A percentile compares a stretch with the other conserved stretches of the same genome.
These are phyloP conservation scores for Fusarium mexicanum DNA, from an alignment of 2,329 filamentous ascomycete species.

Conservation along the genomic window DNA sequence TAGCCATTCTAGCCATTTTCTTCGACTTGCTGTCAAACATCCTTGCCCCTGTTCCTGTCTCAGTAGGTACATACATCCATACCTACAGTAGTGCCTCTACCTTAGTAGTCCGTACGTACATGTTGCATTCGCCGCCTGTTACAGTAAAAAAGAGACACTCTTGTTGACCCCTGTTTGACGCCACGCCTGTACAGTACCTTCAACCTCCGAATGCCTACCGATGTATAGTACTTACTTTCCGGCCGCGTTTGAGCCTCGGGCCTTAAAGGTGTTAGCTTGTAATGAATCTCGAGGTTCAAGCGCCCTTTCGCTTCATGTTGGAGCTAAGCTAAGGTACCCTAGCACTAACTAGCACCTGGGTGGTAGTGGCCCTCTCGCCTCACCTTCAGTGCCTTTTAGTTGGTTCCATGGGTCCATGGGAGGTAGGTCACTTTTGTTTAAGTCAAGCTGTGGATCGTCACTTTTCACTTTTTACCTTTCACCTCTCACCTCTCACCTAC, in stretches of 20 bases:
- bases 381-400: constrained; percentile 16
- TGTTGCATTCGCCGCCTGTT: constrained; percentile 8
- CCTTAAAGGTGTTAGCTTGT: constrained; percentile 22
- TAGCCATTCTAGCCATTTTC: neutral
- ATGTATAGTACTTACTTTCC: neutral
- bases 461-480: constrained; percentile 43
- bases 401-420: constrained; percentile 3
- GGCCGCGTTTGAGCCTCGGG: constrained; percentile 20
- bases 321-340: constrained; percentile 27
- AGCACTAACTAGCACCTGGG: constrained; percentile 4
- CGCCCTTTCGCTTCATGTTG: constrained; percentile 22
- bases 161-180: constrained; percentile 13
- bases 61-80: neutral
- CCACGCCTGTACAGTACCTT: neutral
- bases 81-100: neutral
- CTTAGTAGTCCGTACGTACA: neutral
- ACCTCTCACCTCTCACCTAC: constrained; percentile 14
- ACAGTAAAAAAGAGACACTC: constrained; percentile 1
- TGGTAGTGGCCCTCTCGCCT: constrained; percentile 21
- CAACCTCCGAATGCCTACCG: neutral
- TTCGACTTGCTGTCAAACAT: constrained; percentile 10
- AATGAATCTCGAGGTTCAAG: constrained; percentile 1
- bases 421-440: constrained; percentile 2
- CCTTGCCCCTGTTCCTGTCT: constrained; percentile 17
- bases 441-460: constrained; percentile 40